Evolutionary conservation across 1,284 basidiomycete species (phyloP).

Genomic region (Pascua sp.): DNA sequence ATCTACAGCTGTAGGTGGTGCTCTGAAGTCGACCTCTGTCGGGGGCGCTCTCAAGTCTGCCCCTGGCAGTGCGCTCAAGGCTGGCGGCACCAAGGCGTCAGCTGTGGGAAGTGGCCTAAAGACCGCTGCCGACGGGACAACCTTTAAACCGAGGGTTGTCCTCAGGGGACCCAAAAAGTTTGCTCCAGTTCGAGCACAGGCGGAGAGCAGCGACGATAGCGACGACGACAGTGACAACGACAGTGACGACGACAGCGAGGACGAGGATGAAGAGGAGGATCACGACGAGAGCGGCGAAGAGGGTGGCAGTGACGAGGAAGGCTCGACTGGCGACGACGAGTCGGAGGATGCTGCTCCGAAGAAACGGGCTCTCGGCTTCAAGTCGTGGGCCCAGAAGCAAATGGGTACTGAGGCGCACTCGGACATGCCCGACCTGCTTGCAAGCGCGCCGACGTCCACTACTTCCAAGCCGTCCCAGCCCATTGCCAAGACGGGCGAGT

Average conservation of each 20-base stretch:
- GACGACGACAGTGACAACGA: constrained; percentile 22
- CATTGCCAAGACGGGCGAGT: constrained; percentile 24
- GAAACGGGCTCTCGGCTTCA: constrained; percentile 61
- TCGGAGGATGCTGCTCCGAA: constrained; percentile 19
- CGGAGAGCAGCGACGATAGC: constrained; percentile 8
- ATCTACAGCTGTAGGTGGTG: background rate
- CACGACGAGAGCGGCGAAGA: constrained; percentile 17
- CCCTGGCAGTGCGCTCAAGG: background rate
- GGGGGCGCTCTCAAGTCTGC: constrained; percentile 14
- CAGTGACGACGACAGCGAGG: constrained; percentile 23
- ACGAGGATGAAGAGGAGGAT: constrained; percentile 20
- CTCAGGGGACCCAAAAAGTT: constrained; percentile 23
- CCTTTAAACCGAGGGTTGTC: constrained; percentile 34
- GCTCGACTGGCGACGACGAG: constrained; percentile 25
- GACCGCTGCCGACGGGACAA: constrained; percentile 19
- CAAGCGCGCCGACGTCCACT: constrained; percentile 14
- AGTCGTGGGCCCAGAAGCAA: constrained; percentile 78
- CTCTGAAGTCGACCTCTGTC: background rate
- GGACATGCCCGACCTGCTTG: constrained; percentile 20
- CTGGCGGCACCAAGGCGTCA: background rate
- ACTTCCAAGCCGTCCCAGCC: constrained; percentile 17
- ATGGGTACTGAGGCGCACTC: constrained; percentile 26
- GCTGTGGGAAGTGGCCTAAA: constrained; percentile 4
- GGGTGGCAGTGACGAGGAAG: constrained; percentile 16
- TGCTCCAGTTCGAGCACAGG: constrained; percentile 14